phyloP scores from a whole-genome alignment of 108 stramenopile genomes.

The Bacterosira constricta region DNA sequence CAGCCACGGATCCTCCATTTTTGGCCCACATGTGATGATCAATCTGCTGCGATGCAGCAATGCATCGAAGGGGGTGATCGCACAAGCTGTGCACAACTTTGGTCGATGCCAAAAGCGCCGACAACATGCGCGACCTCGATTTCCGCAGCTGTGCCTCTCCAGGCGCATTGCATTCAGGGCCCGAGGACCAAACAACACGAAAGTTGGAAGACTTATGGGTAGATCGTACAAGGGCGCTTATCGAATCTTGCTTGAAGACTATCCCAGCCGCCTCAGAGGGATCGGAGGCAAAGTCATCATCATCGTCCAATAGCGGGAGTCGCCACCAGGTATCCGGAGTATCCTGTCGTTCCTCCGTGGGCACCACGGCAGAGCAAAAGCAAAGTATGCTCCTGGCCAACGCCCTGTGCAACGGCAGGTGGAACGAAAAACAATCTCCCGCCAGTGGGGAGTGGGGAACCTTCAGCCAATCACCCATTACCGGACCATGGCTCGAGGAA shows the following conservation, averaged over 20 bases:
- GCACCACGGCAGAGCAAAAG: slow-evolving; percentile 73
- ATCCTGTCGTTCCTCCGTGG: slow-evolving; percentile 54
- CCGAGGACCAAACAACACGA: slow-evolving; percentile 85
- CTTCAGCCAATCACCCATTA: slow-evolving; percentile 88
- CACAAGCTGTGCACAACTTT: slow-evolving; percentile 86
- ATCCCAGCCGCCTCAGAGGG: slow-evolving; percentile 19
- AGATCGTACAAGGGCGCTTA: slow-evolving; percentile 68
- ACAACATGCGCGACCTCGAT: slow-evolving; percentile 66
- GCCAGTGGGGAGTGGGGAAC: slow-evolving; percentile 87
- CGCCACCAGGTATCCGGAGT: slow-evolving; percentile 81
- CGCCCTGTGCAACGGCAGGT: slow-evolving; percentile 86
- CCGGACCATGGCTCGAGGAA: slow-evolving; percentile 56
- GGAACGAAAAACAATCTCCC: slow-evolving; percentile 86
- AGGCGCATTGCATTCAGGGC: slow-evolving; percentile 78
- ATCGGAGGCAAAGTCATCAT: slow-evolving; percentile 45
- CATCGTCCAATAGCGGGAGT: slow-evolving; percentile 78
- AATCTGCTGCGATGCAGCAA: slow-evolving; percentile 87
- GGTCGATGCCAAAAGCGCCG: slow-evolving; percentile 81
- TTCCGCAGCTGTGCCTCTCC: slow-evolving; percentile 83
- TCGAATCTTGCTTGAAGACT: slow-evolving; percentile 61
- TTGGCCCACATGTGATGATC: slow-evolving; percentile 88
- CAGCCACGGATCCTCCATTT: slow-evolving; percentile 82
- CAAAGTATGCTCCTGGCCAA: slow-evolving; percentile 76
- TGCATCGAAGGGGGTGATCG: slow-evolving; percentile 87
- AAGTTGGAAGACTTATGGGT: slow-evolving; percentile 84